Percentiles rank a stretch among this genome's conserved stretches.
These are phyloP conservation scores for Penicillium pulvis DNA, from an alignment of 495 filamentous ascomycete genomes.

Conservation along the genomic window DNA sequence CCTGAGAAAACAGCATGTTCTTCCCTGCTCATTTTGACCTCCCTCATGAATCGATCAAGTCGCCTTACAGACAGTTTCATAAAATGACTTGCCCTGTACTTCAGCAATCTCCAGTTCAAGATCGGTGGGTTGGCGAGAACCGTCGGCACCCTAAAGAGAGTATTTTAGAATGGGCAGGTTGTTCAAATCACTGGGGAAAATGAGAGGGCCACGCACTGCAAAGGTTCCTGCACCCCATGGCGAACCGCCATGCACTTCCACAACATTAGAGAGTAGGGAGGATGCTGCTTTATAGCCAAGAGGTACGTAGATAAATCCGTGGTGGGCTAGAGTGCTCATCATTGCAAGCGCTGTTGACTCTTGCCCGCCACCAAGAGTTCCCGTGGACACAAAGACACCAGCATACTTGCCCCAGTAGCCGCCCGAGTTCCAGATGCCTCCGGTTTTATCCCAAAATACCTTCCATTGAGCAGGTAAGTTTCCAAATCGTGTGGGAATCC, in stretches of 20 bases:
- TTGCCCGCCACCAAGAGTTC: conserved; percentile 83
- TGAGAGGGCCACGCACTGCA: conserved; percentile 53
- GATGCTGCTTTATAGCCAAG: conserved; percentile 91
- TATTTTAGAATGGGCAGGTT: too few relatives aligned
- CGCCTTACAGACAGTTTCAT: conserved; percentile 72
- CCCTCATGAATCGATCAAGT: too few relatives aligned
- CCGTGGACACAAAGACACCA: conserved; percentile 87
- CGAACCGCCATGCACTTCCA: conserved; percentile 81
- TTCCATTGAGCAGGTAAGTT: conserved; percentile 99
- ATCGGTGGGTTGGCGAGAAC: conserved; percentile 74
- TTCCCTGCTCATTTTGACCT: too few relatives aligned
- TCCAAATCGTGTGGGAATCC: conserved; percentile 94
- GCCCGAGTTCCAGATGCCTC: conserved; percentile 69
- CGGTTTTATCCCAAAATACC: conserved; percentile 82
- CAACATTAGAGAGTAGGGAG: conserved; percentile 62
- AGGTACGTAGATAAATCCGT: conserved; percentile 94
- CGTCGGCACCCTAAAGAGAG: conserved; percentile 60
- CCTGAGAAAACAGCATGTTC: too few relatives aligned
- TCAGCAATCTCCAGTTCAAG: conserved; percentile 77
- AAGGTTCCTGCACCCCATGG: conserved; percentile 97
- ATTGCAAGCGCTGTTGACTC: conserved; percentile 83
- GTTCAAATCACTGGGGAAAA: neutral
- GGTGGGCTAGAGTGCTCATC: conserved; percentile 90
- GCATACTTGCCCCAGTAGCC: conserved; percentile 88
- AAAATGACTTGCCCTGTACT: conserved; percentile 85